Evolutionary conservation across 164 flowering plant species (phyloP), one percentile per base, ranked within the genome.

Genomic region (Liriodendron chinense): DNA sequence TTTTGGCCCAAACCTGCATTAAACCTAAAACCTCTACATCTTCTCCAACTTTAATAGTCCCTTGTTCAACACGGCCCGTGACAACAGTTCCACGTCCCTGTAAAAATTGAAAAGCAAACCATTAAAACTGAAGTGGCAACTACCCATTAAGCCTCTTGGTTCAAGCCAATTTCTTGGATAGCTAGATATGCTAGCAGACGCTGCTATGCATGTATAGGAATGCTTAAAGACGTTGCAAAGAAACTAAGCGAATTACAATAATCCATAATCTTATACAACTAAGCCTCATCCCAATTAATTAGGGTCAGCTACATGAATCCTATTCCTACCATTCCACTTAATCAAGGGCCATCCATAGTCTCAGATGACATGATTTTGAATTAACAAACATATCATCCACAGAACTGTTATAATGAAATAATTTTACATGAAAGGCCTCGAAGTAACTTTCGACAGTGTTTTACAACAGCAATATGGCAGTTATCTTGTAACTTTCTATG

Each of bases 41-140:
- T 43, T 94, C 98, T 25, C 98, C 98, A 81, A 89, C 91, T 88
- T 96, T 94, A 23, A 96, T 88, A 7, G 78, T 87, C 12, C 99
- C 99, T 80, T 96, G 98, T 80, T 96, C 99, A 76, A 96, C 84
- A 83, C 99, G 97, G 47, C 98, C 98, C 67, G 99, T 96, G 47
- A 89, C 97, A 82, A 96, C 99, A 79, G 99, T 96, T 73, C 99
- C 99, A 83, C 98, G 98, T 56, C 99, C 98, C 98, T 92, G 79
- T 16, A 71, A 77, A 65, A 21, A 73, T 21, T 75, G 7, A 69
- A 68, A 20, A 12, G n/a, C 9, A 72, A 59, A 34, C 24, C 43
- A 59, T 68, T 20, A 53, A 53, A 53, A 53, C 13, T 16, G 13
- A 53, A 12, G 13, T 53, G 59, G 18, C 72, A 75, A 61, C 65